Evolutionary conservation across 495 filamentous ascomycete genomes (phyloP).

Genomic region (Penicillium paxilli): DNA sequence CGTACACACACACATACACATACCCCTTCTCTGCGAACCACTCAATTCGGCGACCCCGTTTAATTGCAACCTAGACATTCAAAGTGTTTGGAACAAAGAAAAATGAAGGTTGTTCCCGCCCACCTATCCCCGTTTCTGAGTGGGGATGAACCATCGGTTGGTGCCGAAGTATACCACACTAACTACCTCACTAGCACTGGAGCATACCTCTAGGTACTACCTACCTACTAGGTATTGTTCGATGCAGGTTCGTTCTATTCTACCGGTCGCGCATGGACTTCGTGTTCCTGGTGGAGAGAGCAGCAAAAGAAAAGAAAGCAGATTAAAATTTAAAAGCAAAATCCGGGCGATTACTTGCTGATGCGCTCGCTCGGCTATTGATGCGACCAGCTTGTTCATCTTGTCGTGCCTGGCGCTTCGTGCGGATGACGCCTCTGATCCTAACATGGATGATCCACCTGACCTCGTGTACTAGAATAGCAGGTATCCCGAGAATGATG

Average conservation of each 20-base stretch:
- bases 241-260: neutral
- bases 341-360: neutral
- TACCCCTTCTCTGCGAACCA: neutral
- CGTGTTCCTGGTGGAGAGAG: neutral
- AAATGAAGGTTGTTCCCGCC: slow-evolving; percentile 21
- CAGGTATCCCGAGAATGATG: slow-evolving; percentile 16
- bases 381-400: neutral
- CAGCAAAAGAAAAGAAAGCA: neutral
- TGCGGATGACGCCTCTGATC: slow-evolving; percentile 4
- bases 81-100: too few relatives aligned
- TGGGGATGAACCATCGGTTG: slow-evolving; percentile 19
- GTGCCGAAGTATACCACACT: slow-evolving; percentile 12
- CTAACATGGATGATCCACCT: slow-evolving; percentile 11
- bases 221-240: neutral
- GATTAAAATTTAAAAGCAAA: neutral
- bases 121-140: slow-evolving; percentile 3
- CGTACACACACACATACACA: neutral
- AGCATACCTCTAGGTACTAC: too few relatives aligned
- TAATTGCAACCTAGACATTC: too few relatives aligned
- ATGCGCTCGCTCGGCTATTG: too few relatives aligned
- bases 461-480: slow-evolving; percentile 16
- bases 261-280: slow-evolving; percentile 1
- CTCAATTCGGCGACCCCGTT: too few relatives aligned
- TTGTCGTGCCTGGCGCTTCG: slow-evolving; percentile 10
- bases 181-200: too few relatives aligned